These are phyloP conservation scores for Tricladium varicosporioides DNA, from an alignment of 2,329 filamentous ascomycete genomes.

Conservation along the genomic window DNA sequence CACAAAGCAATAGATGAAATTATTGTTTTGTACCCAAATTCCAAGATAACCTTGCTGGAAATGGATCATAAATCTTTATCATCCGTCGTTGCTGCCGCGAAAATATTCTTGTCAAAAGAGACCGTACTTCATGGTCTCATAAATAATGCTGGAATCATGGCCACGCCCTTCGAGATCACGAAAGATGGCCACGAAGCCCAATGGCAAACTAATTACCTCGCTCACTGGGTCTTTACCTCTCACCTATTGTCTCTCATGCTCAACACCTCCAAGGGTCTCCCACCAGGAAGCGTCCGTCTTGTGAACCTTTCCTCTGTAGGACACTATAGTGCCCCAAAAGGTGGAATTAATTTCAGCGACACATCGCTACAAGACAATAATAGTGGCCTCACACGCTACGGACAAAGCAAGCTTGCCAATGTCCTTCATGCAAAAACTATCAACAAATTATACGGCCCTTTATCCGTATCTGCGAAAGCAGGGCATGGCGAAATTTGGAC, in stretches of 20 bases:
- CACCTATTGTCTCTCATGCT: constrained; percentile 16
- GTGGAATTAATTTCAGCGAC: constrained; percentile 8
- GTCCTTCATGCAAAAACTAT: constrained; percentile 19
- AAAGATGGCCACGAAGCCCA: constrained; percentile 36
- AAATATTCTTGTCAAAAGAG: constrained; percentile 32
- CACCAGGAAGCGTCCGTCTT: constrained; percentile 15
- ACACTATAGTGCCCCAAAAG: constrained; percentile 13
- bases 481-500: constrained; percentile 20
- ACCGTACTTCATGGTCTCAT: constrained; percentile 40
- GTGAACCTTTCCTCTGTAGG: constrained; percentile 18
- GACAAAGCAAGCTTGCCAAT: constrained; percentile 21
- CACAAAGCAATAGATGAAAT: constrained; percentile 37
- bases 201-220: constrained; percentile 36
- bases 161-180: constrained; percentile 34
- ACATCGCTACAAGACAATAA: constrained; percentile 6
- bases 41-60: constrained; percentile 43
- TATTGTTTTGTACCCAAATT: constrained; percentile 37
- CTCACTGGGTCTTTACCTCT: constrained; percentile 31
- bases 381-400: constrained; percentile 13
- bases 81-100: constrained; percentile 29
- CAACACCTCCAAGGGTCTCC: constrained; percentile 12
- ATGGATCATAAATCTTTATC: constrained; percentile 28
- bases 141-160: constrained; percentile 46
- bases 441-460: constrained; percentile 17
- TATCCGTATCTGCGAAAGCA: constrained; percentile 6